These are phyloP conservation scores for Aschersonia sp. DNA, from an alignment of 2,329 filamentous ascomycete genomes.

Conservation along the genomic window DNA sequence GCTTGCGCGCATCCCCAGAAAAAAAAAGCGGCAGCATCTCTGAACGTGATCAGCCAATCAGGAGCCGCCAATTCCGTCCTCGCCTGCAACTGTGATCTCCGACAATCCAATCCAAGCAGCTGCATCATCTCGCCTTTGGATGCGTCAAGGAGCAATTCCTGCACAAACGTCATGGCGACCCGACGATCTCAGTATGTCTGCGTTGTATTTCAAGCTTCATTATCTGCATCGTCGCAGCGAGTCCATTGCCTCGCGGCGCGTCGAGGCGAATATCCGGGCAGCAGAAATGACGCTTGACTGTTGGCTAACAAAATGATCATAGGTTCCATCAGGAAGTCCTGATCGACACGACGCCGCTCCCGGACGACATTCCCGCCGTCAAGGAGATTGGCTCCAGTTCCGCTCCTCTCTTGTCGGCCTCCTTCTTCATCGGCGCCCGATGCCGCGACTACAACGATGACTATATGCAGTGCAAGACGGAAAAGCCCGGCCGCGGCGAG, in stretches of 20 bases:
- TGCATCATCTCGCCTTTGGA: slow-evolving; percentile 13
- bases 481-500: slow-evolving; percentile 82
- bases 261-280: no score
- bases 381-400: slow-evolving; percentile 88
- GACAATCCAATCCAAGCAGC: slow-evolving; percentile 1
- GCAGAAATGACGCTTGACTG: no score
- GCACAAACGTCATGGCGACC: slow-evolving; percentile 22
- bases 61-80: slow-evolving; percentile 10
- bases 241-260: no score
- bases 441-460: slow-evolving; percentile 97
- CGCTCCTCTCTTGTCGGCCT: slow-evolving; percentile 78
- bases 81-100: not conserved
- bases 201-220: no score
- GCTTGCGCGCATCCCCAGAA: no score
- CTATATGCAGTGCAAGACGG: slow-evolving; percentile 99
- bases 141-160: slow-evolving; percentile 13
- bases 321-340: slow-evolving; percentile 93
- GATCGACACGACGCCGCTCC: slow-evolving; percentile 91
- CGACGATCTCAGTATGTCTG: slow-evolving; percentile 27
- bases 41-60: slow-evolving; percentile 18
- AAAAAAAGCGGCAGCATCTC: not conserved
- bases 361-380: slow-evolving; percentile 81
- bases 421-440: slow-evolving; percentile 93
- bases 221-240: no score
- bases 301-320: slow-evolving; percentile 15